Percentiles rank a stretch among this genome's conserved stretches.
Conservation (phyloP, 2,329 filamentous ascomycete species). For the Penicillium sp. region DNA sequence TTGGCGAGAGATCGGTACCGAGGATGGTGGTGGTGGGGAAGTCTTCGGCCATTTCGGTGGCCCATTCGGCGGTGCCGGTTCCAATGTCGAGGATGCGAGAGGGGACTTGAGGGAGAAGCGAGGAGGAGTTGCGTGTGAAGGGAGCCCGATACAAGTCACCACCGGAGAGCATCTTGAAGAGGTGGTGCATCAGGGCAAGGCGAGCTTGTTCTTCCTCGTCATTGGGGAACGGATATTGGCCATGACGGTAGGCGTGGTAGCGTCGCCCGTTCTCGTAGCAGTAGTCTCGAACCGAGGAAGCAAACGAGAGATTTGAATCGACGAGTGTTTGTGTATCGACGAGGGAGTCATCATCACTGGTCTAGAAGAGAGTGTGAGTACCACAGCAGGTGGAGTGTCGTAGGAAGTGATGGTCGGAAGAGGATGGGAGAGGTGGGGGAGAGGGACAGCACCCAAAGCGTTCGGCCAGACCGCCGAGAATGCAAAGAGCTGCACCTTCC, state of each 20-base stretch:
- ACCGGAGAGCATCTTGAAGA: constrained; percentile 32
- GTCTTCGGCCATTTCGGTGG: constrained; percentile 41
- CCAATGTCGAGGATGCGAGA: constrained; percentile 29
- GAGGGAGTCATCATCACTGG: constrained; percentile 32
- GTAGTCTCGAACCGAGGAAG: constrained; percentile 36
- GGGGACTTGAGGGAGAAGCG: constrained; percentile 1
- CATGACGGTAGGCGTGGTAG: constrained; percentile 40
- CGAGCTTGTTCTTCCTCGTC: constrained; percentile 43
- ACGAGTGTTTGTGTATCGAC: constrained; percentile 28
- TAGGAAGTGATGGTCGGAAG: neutral
- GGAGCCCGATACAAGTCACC: constrained; percentile 37
- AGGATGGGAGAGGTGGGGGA: neutral
- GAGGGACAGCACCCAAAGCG: no score
- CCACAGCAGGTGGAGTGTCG: no score
- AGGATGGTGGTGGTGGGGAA: constrained; percentile 32
- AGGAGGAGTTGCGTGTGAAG: constrained; percentile 15
- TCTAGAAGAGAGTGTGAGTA: constrained; percentile 14
- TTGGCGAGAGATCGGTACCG: constrained; percentile 33
- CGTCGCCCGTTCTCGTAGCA: constrained; percentile 39
- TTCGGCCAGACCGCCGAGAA: no score
- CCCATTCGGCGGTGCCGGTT: constrained; percentile 31
- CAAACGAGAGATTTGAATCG: constrained; percentile 37
- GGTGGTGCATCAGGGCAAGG: constrained; percentile 36
- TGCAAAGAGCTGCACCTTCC: no score
- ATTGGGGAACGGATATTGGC: constrained; percentile 40